A percentile compares a stretch with the other conserved stretches of the same genome.
These are phyloP conservation scores for Panellus pusillus DNA, from an alignment of 768 basidiomycete species.

Conservation along the genomic window DNA sequence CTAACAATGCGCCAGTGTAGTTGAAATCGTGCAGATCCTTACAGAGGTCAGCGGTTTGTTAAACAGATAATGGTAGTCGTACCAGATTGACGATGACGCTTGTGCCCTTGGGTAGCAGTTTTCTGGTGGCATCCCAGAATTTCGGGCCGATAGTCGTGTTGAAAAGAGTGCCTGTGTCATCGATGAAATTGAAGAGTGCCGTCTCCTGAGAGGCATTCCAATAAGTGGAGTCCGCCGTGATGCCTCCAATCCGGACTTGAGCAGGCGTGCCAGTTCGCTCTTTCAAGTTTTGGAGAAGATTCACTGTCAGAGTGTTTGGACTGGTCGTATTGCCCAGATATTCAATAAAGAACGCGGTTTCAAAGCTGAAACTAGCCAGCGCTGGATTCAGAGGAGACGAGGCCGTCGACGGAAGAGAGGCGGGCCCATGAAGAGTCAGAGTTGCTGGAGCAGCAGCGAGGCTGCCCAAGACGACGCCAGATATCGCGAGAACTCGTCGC, in stretches of 20 bases:
- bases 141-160: conserved; percentile 53
- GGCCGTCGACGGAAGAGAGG: conserved; percentile 42
- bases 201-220: conserved; percentile 43
- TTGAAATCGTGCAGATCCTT: conserved; percentile 48
- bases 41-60: not conserved
- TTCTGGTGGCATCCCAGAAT: conserved; percentile 47
- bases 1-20: conserved; percentile 40
- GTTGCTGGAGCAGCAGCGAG: conserved; percentile 19
- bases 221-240: conserved; percentile 54
- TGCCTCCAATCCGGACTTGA: conserved; percentile 52
- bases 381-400: conserved; percentile 44
- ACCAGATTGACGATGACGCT: conserved; percentile 49
- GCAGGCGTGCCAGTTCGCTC: conserved; percentile 44
- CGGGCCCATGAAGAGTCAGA: conserved; percentile 40
- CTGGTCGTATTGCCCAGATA: conserved; percentile 46
- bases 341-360: conserved; percentile 54
- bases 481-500: conserved; percentile 5
- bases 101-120: conserved; percentile 45
- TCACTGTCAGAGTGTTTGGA: conserved; percentile 44
- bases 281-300: conserved; percentile 46
- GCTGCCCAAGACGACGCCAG: not conserved
- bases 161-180: conserved; percentile 39
- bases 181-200: conserved; percentile 45
- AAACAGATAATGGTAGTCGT: conserved; percentile 4
- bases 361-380: conserved; percentile 54